A percentile compares a stretch with the other conserved stretches of the same genome.
These are phyloP conservation scores for Rhizopogon vesiculosus DNA, from an alignment of 768 basidiomycete genomes.

Conservation along the genomic window DNA sequence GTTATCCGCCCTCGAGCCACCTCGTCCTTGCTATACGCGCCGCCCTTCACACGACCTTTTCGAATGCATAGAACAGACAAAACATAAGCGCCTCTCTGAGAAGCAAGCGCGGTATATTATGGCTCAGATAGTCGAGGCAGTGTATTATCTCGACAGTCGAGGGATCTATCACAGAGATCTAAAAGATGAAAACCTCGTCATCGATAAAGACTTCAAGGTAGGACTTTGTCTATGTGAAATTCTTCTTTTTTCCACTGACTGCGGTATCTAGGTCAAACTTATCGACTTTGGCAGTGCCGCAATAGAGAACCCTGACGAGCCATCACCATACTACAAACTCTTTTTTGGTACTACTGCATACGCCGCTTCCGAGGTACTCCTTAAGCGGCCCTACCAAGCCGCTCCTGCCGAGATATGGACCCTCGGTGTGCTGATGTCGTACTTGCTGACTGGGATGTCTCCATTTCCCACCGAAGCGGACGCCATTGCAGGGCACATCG, in stretches of 20 bases:
- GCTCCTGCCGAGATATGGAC: conserved; percentile 97
- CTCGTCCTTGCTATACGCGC: conserved; percentile 48
- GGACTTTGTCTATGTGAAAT: conserved; percentile 6
- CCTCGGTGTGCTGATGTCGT: conserved; percentile 90
- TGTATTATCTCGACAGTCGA: conserved; percentile 71
- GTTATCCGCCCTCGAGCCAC: conserved; percentile 10
- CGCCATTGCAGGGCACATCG: conserved; percentile 62
- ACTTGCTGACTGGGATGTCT: conserved; percentile 87
- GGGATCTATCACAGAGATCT: conserved; percentile 95
- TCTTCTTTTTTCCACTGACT: conserved; percentile 7
- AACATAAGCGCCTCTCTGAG: conserved; percentile 76
- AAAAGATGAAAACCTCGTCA: conserved; percentile 93
- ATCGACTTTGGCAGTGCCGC: conserved; percentile 95
- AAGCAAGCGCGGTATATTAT: conserved; percentile 79
- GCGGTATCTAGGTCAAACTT: conserved; percentile 66
- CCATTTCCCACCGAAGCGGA: conserved; percentile 89
- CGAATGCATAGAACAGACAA: conserved; percentile 89
- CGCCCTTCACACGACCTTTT: conserved; percentile 90
- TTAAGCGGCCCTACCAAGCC: conserved; percentile 84
- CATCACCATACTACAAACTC: conserved; percentile 64
- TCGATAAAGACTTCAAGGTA: conserved; percentile 70
- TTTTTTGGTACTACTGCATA: conserved; percentile 97
- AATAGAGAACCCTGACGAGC: conserved; percentile 56
- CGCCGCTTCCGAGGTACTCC: conserved; percentile 91
- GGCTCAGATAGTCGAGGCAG: conserved; percentile 81